Evolutionary conservation across 73 alveolate genomes (phyloP).

Genomic region (Tetrahymena malaccensis): DNA sequence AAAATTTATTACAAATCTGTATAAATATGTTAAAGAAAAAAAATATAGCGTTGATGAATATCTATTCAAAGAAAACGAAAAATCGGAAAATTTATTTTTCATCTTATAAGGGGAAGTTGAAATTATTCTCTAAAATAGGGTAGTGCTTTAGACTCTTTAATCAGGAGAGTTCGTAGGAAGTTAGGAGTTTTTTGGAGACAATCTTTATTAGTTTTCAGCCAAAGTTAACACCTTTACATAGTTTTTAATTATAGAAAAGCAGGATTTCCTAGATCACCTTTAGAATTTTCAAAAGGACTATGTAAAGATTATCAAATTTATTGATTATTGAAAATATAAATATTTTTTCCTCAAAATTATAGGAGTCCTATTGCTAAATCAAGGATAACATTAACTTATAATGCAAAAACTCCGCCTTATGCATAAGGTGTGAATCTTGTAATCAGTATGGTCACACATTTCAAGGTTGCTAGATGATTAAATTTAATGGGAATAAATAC

Average conservation of each 20-base stretch:
- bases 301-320: neutral
- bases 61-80: neutral
- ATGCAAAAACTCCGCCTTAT: neutral
- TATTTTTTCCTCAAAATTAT: neutral
- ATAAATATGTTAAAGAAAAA: neutral
- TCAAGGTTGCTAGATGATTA: neutral
- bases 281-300: neutral
- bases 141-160: neutral
- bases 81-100: neutral
- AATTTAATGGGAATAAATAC: neutral
- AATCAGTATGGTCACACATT: neutral
- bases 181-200: neutral
- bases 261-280: neutral
- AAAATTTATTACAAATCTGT: neutral
- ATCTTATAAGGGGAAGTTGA: neutral
- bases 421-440: neutral
- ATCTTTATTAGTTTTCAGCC: neutral
- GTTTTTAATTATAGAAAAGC: neutral
- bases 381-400: neutral
- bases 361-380: neutral
- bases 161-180: neutral
- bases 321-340: neutral
- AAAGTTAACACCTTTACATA: neutral
- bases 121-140: neutral
- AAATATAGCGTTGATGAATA: neutral